These are phyloP conservation scores for Russula sp. DNA, from an alignment of 768 basidiomycete genomes.

Conservation along the genomic window DNA sequence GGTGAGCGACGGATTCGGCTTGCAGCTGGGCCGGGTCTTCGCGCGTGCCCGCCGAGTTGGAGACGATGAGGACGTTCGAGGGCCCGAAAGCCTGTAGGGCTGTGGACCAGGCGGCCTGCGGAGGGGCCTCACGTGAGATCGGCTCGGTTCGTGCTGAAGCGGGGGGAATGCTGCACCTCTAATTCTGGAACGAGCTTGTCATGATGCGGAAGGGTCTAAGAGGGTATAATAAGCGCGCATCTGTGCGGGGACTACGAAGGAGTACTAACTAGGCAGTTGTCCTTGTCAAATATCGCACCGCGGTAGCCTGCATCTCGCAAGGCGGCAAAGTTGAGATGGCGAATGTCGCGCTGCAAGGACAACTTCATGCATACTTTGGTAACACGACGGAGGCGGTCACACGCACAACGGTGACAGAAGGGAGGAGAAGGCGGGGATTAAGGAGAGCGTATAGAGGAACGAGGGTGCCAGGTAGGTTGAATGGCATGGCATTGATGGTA, in stretches of 20 bases:
- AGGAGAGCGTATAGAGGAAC: slow-evolving; percentile 66
- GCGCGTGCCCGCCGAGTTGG: slow-evolving; percentile 87
- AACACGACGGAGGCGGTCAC: slow-evolving; percentile 18
- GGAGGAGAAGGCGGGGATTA: slow-evolving; percentile 61
- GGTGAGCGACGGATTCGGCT: slow-evolving; percentile 81
- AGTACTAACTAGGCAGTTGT: slow-evolving; percentile 76
- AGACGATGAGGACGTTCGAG: slow-evolving; percentile 80
- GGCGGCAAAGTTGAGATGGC: slow-evolving; percentile 71
- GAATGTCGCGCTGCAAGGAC: slow-evolving; percentile 64
- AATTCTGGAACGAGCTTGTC: slow-evolving; percentile 77
- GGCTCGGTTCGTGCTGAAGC: not conserved
- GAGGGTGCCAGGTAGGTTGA: slow-evolving; percentile 67
- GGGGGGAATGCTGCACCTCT: slow-evolving; percentile 37
- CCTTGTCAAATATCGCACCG: slow-evolving; percentile 95
- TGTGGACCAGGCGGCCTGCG: slow-evolving; percentile 66
- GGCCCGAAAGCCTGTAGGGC: slow-evolving; percentile 70
- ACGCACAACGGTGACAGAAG: slow-evolving; percentile 66
- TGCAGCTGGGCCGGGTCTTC: slow-evolving; percentile 75
- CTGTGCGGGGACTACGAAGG: not conserved
- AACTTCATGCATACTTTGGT: not conserved
- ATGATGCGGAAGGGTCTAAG: slow-evolving; percentile 71
- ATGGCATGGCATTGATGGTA: slow-evolving; percentile 57
- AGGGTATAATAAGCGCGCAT: not conserved
- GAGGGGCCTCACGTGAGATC: not conserved
- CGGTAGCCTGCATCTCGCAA: slow-evolving; percentile 72